These are phyloP conservation scores for Cystofilobasidium ferigula DNA, from an alignment of 768 basidiomycete genomes.

Conservation along the genomic window DNA sequence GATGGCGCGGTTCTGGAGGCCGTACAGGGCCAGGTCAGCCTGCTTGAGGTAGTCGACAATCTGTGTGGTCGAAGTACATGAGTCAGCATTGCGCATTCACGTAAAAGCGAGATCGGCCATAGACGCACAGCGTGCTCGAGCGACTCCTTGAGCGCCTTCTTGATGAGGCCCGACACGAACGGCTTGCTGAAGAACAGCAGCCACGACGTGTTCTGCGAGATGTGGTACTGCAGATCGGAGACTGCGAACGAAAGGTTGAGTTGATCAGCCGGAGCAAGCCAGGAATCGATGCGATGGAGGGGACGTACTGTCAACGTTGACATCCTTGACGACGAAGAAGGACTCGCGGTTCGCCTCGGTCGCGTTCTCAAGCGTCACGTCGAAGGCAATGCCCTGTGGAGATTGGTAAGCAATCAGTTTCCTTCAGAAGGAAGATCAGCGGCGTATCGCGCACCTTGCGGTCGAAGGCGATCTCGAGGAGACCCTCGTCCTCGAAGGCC, in stretches of 20 bases:
- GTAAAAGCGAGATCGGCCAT: not conserved
- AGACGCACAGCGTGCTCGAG: conserved; percentile 22
- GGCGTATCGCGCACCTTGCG: not conserved
- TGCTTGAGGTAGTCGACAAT: conserved; percentile 21
- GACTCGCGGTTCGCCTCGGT: conserved; percentile 39
- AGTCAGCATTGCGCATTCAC: not conserved
- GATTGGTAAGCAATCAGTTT: too few species aligned
- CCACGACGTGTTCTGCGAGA: conserved; percentile 34
- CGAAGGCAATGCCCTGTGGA: conserved; percentile 36
- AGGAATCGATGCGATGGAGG: not conserved
- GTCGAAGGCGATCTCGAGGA: conserved; percentile 39
- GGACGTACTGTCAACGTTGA: conserved; percentile 31
- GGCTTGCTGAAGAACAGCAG: conserved; percentile 26
- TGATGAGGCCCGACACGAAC: conserved; percentile 19
- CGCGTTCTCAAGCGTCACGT: conserved; percentile 41
- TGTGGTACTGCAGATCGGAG: conserved; percentile 36
- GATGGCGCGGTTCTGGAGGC: conserved; percentile 26
- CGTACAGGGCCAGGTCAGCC: conserved; percentile 23
- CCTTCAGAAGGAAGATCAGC: too few species aligned
- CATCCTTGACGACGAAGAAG: conserved; percentile 42
- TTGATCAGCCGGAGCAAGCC: not conserved
- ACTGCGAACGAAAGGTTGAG: conserved; percentile 8
- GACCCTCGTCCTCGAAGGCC: conserved; percentile 33
- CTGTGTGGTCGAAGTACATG: not conserved
- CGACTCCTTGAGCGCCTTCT: conserved; percentile 12